A percentile compares a stretch with the other conserved stretches of the same genome.
Conservation (phyloP, 1,284 basidiomycete genomes). For the Moniliophthora roreri region DNA sequence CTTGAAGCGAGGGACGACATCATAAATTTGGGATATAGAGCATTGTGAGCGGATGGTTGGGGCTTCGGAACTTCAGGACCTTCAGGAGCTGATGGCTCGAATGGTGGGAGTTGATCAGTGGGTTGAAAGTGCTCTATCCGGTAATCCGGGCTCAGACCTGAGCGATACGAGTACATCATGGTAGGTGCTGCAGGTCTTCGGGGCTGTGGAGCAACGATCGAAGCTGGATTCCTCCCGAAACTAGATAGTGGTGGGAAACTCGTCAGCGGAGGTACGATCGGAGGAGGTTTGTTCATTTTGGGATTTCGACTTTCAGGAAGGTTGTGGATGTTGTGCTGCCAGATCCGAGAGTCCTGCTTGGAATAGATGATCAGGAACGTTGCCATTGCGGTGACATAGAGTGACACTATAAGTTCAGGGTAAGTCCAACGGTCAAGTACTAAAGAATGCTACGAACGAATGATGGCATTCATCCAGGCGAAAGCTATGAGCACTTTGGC, state of each 20-base stretch:
- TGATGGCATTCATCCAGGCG: conserved; percentile 57
- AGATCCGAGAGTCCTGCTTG: conserved; percentile 46
- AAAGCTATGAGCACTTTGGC: conserved; percentile 58
- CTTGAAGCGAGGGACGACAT: conserved; percentile 21
- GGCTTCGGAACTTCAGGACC: conserved; percentile 16
- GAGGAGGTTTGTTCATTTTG: conserved; percentile 31
- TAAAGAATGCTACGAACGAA: conserved; percentile 42
- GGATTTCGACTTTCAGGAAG: conserved; percentile 35
- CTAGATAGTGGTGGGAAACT: conserved; percentile 4
- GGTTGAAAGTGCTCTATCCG: conserved; percentile 47
- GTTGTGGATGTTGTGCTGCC: conserved; percentile 49
- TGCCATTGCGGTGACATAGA: conserved; percentile 34
- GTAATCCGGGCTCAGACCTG: conserved; percentile 40
- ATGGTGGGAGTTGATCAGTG: conserved; percentile 16
- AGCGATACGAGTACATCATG: conserved; percentile 31
- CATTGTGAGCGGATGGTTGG: conserved; percentile 13
- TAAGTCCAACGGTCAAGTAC: background rate
- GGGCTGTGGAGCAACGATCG: conserved; percentile 44
- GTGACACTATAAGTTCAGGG: conserved; percentile 28
- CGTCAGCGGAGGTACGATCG: conserved; percentile 26
- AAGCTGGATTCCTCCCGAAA: conserved; percentile 4
- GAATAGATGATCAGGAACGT: conserved; percentile 30
- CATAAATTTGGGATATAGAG: conserved; percentile 31
- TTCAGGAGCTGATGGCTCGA: conserved; percentile 19
- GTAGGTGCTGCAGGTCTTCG: conserved; percentile 31